Conservation (phyloP, 2,329 filamentous ascomycete species). For the Colletotrichum cereale region DNA sequence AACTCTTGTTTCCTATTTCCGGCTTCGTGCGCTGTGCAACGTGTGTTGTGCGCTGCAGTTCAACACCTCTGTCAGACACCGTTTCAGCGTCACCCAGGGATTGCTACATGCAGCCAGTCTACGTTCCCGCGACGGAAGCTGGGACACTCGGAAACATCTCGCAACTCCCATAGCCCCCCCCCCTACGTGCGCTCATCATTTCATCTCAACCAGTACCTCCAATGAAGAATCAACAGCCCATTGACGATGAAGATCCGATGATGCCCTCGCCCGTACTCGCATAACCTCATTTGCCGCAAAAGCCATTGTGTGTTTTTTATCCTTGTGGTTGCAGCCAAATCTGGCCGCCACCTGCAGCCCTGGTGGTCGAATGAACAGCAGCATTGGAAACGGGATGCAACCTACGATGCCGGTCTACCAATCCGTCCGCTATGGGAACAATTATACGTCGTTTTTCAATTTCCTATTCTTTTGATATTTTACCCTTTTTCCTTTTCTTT, state of each 20-base stretch:
- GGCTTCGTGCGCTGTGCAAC: conserved; percentile 4
- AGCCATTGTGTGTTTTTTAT: background rate
- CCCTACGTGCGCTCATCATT: background rate
- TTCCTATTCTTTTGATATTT: background rate
- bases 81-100: conserved; percentile 24
- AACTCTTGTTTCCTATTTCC: conserved; percentile 31
- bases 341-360: background rate
- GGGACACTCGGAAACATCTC: conserved; percentile 16
- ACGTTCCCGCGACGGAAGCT: conserved; percentile 4
- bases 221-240: conserved; percentile 1
- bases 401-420: background rate
- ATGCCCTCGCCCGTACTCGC: background rate
- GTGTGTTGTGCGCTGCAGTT: background rate
- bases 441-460: conserved; percentile 9
- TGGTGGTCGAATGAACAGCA: conserved; percentile 9
- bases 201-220: background rate
- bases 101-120: conserved; percentile 6
- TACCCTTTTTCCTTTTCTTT: background rate
- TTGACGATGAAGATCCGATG: conserved; percentile 10
- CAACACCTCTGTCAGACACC: conserved; percentile 28
- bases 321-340: background rate
- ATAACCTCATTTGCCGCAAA: background rate
- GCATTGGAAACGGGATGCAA: background rate
- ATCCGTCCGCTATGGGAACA: conserved; percentile 1
- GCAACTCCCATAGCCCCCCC: background rate